Evolutionary conservation across 495 filamentous ascomycete species (phyloP).

Genomic region (Parathielavia hyrcaniae): DNA sequence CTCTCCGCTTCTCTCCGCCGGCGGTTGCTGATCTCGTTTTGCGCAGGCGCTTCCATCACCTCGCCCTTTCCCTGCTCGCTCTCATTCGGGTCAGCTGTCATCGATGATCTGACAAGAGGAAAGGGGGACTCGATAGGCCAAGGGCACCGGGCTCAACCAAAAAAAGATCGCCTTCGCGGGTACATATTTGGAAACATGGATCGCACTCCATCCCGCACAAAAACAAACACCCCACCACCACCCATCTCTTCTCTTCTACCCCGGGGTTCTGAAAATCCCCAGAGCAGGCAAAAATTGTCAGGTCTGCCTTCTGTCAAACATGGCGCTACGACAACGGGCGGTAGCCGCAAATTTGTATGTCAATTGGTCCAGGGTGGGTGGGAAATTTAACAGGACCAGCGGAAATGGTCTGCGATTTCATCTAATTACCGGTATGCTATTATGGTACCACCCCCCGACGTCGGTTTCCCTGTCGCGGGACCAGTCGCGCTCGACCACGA

Average conservation of each 20-base stretch:
- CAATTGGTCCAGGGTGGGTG: slow-evolving; percentile 8
- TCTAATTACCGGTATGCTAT: neutral
- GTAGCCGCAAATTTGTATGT: slow-evolving; percentile 13
- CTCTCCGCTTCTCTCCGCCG: neutral
- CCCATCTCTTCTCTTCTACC: slow-evolving; percentile 4
- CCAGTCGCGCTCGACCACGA: too few relatives aligned
- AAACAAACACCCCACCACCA: slow-evolving; percentile 3
- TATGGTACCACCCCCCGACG: too few relatives aligned
- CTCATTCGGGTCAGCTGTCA: neutral
- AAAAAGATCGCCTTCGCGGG: neutral
- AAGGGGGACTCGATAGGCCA: neutral
- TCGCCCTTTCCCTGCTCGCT: neutral
- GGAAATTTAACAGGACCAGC: slow-evolving; percentile 7
- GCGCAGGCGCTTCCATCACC: neutral
- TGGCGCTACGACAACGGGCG: neutral
- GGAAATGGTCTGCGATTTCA: slow-evolving; percentile 8
- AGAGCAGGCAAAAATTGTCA: neutral
- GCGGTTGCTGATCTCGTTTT: neutral
- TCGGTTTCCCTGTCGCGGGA: too few relatives aligned
- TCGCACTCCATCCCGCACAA: slow-evolving; percentile 10
- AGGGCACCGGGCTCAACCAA: neutral
- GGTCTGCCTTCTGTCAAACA: neutral
- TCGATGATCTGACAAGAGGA: neutral
- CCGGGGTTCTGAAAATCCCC: neutral
- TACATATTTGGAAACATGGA: slow-evolving; percentile 13